These are phyloP conservation scores for Edaphochlamys debaryana DNA, from an alignment of 139 green algal species.

Conservation along the genomic window DNA sequence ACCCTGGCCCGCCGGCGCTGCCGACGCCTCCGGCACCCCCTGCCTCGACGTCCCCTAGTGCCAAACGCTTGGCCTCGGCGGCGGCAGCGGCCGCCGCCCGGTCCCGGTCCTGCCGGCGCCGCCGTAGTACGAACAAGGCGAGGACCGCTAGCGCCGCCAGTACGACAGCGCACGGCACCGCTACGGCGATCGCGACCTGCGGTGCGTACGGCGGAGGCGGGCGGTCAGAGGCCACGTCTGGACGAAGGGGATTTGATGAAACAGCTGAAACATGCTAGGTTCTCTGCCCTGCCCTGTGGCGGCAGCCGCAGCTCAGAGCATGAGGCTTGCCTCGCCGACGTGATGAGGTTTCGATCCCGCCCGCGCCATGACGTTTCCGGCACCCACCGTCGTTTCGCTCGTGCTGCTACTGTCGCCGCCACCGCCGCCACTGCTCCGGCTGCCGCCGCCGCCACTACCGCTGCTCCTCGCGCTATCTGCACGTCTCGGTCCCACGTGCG, in stretches of 20 bases:
- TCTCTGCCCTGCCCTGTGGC: too few species aligned
- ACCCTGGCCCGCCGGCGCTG: too few species aligned
- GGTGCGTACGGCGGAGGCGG: too few species aligned
- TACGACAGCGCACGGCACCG: background rate
- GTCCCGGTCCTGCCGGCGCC: background rate
- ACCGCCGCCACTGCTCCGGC: background rate
- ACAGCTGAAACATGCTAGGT: too few species aligned
- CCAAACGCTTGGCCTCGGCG: background rate
- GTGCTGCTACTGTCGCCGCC: background rate
- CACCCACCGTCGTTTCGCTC: background rate
- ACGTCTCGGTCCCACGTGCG: background rate
- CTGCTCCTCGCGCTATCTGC: too few species aligned
- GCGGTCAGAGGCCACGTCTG: too few species aligned
- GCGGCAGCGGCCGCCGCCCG: too few species aligned
- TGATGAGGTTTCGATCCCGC: background rate
- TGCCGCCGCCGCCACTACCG: too few species aligned
- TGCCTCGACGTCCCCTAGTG: too few species aligned
- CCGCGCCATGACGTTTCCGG: too few species aligned
- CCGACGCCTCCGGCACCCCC: too few species aligned
- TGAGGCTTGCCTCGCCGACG: background rate
- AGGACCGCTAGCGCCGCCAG: background rate
- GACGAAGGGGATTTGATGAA: too few species aligned
- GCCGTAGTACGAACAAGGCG: background rate
- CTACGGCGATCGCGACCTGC: slow-evolving; percentile 2
- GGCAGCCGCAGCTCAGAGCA: background rate